Conservation (phyloP, 106 monocot genomes). For the Amphibolis antarctica region DNA sequence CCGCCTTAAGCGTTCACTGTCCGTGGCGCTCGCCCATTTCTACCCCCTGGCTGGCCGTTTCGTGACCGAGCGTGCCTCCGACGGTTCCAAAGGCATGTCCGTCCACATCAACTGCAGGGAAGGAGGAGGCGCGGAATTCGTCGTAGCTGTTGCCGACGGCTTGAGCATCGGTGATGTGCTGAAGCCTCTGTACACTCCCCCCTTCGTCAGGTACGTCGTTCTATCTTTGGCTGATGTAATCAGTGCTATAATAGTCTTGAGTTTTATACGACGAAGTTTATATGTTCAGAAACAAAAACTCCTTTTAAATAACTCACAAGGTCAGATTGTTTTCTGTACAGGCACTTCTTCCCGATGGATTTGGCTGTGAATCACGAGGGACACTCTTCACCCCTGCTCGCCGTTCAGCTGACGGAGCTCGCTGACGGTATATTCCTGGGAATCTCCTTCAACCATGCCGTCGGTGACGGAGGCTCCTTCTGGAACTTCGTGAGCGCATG, state of each 20-base stretch:
- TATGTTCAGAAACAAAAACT: too few relatives aligned
- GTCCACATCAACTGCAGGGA: constrained; percentile 44
- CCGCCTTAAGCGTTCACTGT: constrained; percentile 50
- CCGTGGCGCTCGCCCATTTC: constrained; percentile 49
- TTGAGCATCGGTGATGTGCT: constrained; percentile 36
- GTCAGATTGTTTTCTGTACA: too few relatives aligned
- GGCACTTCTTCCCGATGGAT: constrained; percentile 51
- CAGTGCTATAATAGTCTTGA: constrained; percentile 32
- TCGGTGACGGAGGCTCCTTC: constrained; percentile 84
- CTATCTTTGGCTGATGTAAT: constrained; percentile 45
- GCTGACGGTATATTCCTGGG: constrained; percentile 71
- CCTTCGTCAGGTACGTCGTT: constrained; percentile 15
- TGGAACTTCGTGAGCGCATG: constrained; percentile 92
- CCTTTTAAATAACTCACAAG: too few relatives aligned
- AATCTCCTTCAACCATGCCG: constrained; percentile 66
- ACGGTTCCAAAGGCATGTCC: constrained; percentile 18
- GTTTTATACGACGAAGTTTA: constrained; percentile 14
- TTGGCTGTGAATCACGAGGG: constrained; percentile 55
- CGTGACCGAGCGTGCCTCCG: constrained; percentile 27
- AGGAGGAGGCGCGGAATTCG: constrained; percentile 43
- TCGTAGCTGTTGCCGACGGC: constrained; percentile 31
- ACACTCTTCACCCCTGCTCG: constrained; percentile 57
- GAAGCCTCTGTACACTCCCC: constrained; percentile 11
- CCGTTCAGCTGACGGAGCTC: constrained; percentile 78
- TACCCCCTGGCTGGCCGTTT: constrained; percentile 72